Conservation (phyloP, 163 green algal species). For the Volvox carteri region DNA sequence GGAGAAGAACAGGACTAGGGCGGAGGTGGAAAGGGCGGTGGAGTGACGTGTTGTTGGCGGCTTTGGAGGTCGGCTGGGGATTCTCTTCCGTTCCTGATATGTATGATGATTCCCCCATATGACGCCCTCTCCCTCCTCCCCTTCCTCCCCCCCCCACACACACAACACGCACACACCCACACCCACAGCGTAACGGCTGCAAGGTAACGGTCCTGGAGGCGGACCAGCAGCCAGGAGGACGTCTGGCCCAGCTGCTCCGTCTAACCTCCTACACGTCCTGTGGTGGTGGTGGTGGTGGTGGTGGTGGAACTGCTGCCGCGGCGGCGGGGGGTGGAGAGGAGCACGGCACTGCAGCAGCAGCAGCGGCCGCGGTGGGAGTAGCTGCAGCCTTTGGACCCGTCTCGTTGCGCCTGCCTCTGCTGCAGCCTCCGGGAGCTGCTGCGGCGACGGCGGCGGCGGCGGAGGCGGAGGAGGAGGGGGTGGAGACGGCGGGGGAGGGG, state of each 20-base stretch:
- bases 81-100: too few species aligned
- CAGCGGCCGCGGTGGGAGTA: background rate
- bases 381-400: background rate
- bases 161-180: background rate
- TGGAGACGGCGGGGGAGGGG: background rate
- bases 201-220: slow-evolving; percentile 44
- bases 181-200: slow-evolving; percentile 26
- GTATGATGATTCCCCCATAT: too few species aligned
- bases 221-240: background rate
- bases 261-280: background rate
- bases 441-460: background rate
- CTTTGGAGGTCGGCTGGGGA: too few species aligned
- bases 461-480: background rate
- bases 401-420: background rate
- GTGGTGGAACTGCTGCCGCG: background rate
- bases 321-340: background rate
- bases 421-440: background rate
- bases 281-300: too few species aligned
- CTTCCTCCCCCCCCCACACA: background rate
- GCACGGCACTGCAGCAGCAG: background rate
- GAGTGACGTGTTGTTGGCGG: too few species aligned
- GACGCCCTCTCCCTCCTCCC: background rate
- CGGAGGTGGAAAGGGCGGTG: too few species aligned
- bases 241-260: slow-evolving; percentile 15
- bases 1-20: too few species aligned